These are phyloP conservation scores for Filosporella fistucella DNA, from an alignment of 495 filamentous ascomycete genomes.

Conservation along the genomic window DNA sequence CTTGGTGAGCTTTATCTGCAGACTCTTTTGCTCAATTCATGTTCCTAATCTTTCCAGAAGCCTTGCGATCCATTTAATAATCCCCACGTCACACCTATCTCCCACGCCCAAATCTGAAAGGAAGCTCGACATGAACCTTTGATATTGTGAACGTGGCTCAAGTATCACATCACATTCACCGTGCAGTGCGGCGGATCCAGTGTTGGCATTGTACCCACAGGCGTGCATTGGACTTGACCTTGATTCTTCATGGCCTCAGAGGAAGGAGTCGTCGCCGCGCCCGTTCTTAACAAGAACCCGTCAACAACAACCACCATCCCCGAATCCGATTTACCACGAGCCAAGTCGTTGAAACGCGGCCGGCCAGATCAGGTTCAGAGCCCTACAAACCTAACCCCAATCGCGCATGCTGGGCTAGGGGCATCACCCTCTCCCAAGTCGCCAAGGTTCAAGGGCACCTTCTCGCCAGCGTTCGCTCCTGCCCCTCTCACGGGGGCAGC, in stretches of 20 bases:
- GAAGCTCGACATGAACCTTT: constrained; percentile 16
- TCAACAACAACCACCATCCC: constrained; percentile 10
- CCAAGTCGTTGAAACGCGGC: constrained; percentile 43
- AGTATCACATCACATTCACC: background rate
- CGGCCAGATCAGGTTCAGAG: constrained; percentile 41
- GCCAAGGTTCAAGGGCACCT: constrained; percentile 37
- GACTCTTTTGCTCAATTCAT: no score
- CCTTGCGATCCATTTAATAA: no score
- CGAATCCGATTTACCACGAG: constrained; percentile 4
- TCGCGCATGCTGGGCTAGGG: constrained; percentile 30
- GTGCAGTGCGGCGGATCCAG: no score
- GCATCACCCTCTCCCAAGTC: constrained; percentile 45
- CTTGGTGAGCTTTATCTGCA: no score
- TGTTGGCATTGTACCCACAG: no score
- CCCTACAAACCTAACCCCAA: constrained; percentile 29
- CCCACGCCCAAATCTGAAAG: no score
- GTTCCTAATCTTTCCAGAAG: no score
- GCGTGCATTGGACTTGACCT: no score
- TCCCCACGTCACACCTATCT: no score
- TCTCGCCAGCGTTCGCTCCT: constrained; percentile 42
- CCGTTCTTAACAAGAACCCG: constrained; percentile 5
- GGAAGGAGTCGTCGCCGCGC: constrained; percentile 17
- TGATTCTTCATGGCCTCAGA: constrained; percentile 23
- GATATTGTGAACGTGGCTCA: background rate
- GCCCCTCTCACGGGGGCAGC: constrained; percentile 48